These are phyloP conservation scores for Neodidymelliopsis sp. DNA, from an alignment of 2,329 filamentous ascomycete species.

Conservation along the genomic window DNA sequence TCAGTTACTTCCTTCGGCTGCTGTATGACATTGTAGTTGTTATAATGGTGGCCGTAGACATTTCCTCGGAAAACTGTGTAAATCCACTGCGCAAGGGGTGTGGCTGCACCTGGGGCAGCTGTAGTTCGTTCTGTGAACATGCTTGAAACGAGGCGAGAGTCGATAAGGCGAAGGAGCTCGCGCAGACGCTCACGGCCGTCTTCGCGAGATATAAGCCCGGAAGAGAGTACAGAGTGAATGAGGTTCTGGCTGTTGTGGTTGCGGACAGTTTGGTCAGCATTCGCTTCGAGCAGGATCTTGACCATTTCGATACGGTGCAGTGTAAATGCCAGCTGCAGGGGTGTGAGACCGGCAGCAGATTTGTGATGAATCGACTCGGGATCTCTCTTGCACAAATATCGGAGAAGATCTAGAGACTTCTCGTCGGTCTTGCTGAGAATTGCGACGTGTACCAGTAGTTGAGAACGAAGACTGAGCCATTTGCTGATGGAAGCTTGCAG, in stretches of 20 bases:
- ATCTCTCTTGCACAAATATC: slow-evolving; percentile 69
- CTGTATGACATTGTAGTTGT: background rate
- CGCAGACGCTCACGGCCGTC: slow-evolving; percentile 47
- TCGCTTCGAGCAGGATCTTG: slow-evolving; percentile 69
- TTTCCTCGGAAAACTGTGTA: background rate
- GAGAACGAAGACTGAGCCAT: slow-evolving; percentile 59
- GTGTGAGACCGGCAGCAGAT: slow-evolving; percentile 65
- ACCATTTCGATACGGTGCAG: slow-evolving; percentile 63
- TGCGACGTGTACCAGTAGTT: slow-evolving; percentile 69
- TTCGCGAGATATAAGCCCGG: slow-evolving; percentile 27
- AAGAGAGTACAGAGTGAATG: slow-evolving; percentile 62
- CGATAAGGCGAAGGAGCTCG: slow-evolving; percentile 65
- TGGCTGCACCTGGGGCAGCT: slow-evolving; percentile 61
- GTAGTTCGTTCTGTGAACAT: slow-evolving; percentile 66
- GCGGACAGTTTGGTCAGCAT: slow-evolving; percentile 72
- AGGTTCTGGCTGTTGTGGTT: slow-evolving; percentile 71
- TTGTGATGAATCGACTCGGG: slow-evolving; percentile 71
- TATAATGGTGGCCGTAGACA: background rate
- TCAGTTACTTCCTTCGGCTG: background rate
- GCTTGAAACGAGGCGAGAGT: slow-evolving; percentile 62
- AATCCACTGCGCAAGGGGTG: slow-evolving; percentile 65
- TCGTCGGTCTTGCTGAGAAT: slow-evolving; percentile 43
- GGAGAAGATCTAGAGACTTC: slow-evolving; percentile 63
- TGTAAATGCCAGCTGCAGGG: slow-evolving; percentile 71
- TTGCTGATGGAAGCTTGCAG: slow-evolving; percentile 68